A percentile compares a stretch with the other conserved stretches of the same genome.
Conservation (phyloP, 1,284 basidiomycete genomes). For the Singerocomus inundabilis region DNA sequence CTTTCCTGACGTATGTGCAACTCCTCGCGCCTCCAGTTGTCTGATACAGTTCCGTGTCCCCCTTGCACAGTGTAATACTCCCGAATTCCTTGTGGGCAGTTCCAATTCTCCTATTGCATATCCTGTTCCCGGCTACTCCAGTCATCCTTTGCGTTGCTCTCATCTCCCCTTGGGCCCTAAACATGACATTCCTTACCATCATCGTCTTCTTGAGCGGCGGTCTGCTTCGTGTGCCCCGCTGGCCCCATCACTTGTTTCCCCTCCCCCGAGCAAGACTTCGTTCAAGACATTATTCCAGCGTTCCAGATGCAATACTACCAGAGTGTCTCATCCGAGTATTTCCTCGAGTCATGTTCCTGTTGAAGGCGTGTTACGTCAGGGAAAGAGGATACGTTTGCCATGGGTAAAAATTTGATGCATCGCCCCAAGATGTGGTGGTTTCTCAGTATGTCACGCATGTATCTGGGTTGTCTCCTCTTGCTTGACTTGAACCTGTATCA, state of each 20-base stretch:
- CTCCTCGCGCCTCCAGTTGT: background rate
- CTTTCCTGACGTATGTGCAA: slow-evolving; percentile 21
- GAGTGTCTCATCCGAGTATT: slow-evolving; percentile 14
- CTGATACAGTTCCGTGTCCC: background rate
- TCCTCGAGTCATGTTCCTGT: slow-evolving; percentile 23
- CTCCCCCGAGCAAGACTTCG: slow-evolving; percentile 20
- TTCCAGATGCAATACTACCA: slow-evolving; percentile 26
- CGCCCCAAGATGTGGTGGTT: slow-evolving; percentile 6
- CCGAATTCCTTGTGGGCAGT: slow-evolving; percentile 33
- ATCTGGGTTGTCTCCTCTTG: slow-evolving; percentile 11
- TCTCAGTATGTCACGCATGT: slow-evolving; percentile 31
- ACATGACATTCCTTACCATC: slow-evolving; percentile 7
- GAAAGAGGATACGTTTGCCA: slow-evolving; percentile 32
- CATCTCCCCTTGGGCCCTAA: slow-evolving; percentile 2
- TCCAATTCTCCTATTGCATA: slow-evolving; percentile 34
- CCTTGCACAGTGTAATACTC: slow-evolving; percentile 21
- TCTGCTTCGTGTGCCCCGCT: slow-evolving; percentile 21
- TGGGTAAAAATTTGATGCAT: slow-evolving; percentile 34
- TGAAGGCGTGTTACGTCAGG: slow-evolving; percentile 25
- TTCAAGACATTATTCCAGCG: slow-evolving; percentile 32
- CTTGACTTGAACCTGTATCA: slow-evolving; percentile 15
- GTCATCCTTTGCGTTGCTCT: slow-evolving; percentile 19
- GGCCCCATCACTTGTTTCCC: slow-evolving; percentile 13
- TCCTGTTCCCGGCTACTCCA: slow-evolving; percentile 31
- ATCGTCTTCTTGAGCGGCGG: slow-evolving; percentile 12